phyloP scores from a whole-genome alignment of 768 basidiomycete species.

The Suillus sp. region DNA sequence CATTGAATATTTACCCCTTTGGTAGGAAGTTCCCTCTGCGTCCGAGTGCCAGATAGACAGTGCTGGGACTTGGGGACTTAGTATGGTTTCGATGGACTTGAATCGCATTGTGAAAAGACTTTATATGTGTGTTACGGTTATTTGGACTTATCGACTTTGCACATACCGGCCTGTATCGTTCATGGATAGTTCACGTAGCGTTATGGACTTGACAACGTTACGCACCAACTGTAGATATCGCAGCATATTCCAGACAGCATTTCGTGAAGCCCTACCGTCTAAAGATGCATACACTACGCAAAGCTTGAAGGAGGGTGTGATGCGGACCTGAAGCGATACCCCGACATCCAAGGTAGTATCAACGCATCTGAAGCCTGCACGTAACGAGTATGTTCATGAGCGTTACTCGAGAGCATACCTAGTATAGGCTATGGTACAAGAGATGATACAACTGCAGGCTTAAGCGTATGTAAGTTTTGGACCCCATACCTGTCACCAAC shows the following conservation, averaged over 20 bases:
- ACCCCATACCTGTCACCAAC: background rate
- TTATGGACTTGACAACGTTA: background rate
- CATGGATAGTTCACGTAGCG: background rate
- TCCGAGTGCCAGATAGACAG: background rate
- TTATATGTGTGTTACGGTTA: background rate
- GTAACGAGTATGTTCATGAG: background rate
- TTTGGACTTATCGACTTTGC: background rate
- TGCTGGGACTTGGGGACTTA: background rate
- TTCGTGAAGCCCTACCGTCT: background rate
- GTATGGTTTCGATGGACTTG: background rate
- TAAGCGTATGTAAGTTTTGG: background rate
- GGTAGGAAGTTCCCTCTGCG: background rate
- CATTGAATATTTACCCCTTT: background rate
- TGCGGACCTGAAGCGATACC: background rate
- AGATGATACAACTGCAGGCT: background rate
- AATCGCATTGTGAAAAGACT: too few relatives aligned
- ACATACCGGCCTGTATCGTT: background rate
- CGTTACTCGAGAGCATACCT: background rate
- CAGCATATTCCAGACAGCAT: background rate
- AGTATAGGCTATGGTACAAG: background rate
- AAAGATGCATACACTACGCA: background rate
- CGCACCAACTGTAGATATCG: background rate
- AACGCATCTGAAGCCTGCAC: background rate
- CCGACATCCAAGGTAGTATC: background rate
- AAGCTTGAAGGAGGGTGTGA: background rate